phyloP scores from a whole-genome alignment of 2,329 filamentous ascomycete species.

The Fusarium praegraminearum region DNA sequence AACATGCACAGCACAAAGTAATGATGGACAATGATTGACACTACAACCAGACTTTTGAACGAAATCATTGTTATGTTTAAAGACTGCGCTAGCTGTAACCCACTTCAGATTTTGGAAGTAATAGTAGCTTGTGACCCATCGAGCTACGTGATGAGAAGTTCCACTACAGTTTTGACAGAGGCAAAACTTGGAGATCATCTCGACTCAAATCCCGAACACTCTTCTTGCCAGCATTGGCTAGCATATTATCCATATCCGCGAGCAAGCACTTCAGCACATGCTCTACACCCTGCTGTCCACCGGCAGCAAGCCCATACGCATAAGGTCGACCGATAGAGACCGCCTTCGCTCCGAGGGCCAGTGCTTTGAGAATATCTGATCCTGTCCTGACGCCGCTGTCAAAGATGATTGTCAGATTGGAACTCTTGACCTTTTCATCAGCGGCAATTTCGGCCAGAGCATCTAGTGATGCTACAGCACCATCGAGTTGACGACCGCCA shows the following conservation, averaged over 20 bases:
- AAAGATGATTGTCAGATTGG: slow-evolving; percentile 64
- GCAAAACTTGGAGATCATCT: slow-evolving; percentile 36
- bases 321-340: slow-evolving; percentile 60
- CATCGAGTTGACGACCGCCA: slow-evolving; percentile 58
- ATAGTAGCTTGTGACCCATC: neutral
- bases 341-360: slow-evolving; percentile 56
- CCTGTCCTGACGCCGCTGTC: slow-evolving; percentile 57
- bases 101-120: neutral
- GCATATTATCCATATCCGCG: slow-evolving; percentile 62
- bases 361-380: slow-evolving; percentile 56
- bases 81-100: neutral
- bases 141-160: neutral
- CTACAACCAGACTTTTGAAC: accelerated
- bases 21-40: accelerated
- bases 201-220: slow-evolving; percentile 47
- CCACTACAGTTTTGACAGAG: slow-evolving; percentile 11
- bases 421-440: slow-evolving; percentile 58
- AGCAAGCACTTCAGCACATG: slow-evolving; percentile 59
- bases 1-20: neutral
- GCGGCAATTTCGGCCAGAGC: slow-evolving; percentile 63
- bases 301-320: slow-evolving; percentile 53
- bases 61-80: neutral
- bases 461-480: slow-evolving; percentile 64
- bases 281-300: slow-evolving; percentile 65
- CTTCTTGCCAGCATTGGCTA: slow-evolving; percentile 66